phyloP scores from a whole-genome alignment of 129 eudicot species.

The Tagetes erecta region DNA sequence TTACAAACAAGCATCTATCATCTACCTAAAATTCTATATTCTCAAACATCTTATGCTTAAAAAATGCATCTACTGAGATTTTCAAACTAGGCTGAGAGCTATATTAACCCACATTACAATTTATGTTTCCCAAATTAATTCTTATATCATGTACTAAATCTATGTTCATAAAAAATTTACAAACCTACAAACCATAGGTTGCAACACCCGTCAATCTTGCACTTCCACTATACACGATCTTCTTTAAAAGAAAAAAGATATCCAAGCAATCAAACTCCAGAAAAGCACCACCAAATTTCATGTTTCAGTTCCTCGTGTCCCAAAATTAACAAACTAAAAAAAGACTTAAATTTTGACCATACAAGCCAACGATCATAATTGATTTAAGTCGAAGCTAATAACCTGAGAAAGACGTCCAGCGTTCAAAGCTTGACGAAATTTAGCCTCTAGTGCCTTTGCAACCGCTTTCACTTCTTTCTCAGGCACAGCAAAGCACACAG shows the following conservation, averaged over 20 bases:
- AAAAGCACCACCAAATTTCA: neutral
- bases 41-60: neutral
- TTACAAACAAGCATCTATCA: neutral
- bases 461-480: constrained; percentile 93
- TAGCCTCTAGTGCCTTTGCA: constrained; percentile 77
- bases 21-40: constrained; percentile 2
- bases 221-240: neutral
- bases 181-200: neutral
- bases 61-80: neutral
- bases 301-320: neutral
- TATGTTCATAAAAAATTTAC: neutral
- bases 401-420: constrained; percentile 99
- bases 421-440: constrained; percentile 84
- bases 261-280: constrained; percentile 14
- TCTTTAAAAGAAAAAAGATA: neutral
- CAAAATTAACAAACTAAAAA: constrained; percentile 7
- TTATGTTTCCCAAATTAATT: neutral
- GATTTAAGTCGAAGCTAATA: constrained; percentile 18
- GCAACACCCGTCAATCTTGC: constrained; percentile 6
- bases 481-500: constrained; percentile 98
- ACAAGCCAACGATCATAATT: neutral
- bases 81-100: neutral
- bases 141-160: neutral
- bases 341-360: neutral
- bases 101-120: constrained; percentile 15